Evolutionary conservation across 2,329 filamentous ascomycete genomes (phyloP), one percentile per base, ranked within the genome.

Genomic region (Penicillium digitatum): DNA sequence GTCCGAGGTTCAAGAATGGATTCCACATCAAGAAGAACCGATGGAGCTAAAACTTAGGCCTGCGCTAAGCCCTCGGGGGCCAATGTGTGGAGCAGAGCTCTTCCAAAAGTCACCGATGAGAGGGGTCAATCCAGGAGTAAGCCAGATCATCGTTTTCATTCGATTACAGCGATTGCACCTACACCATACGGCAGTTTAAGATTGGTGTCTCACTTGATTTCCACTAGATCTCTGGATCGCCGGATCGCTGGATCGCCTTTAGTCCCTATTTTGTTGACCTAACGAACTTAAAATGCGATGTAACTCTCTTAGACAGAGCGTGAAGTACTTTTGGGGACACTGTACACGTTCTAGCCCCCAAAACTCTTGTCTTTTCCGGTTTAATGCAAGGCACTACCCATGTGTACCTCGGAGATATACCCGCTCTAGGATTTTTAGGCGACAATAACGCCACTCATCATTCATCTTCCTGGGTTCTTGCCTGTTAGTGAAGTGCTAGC

Each of bases 351-450:
- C 14, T 44, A 22, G 6, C 26, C 49, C 31, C 48, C 39, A 29
- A 37, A 31, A 16, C 16, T 38, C 26, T 31, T 20, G 35, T 22
- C n/a, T 29, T 44, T 45, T 24, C 32, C 20, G n/a, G 32, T 34
- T 34, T 42, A 40, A 40, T 53, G 50, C 50, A 53, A 52, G 40
- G 40, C 37, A 38, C 34, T 45, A 38, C 34, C 18, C n/a, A 35
- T 29, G 2, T 29, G 6, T 29, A 3, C 5, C 14, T 35, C 43
- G 43, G 43, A 53, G 35, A 35, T 53, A 35, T 53, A 2, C 5
- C 42, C 37, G 3, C 16, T 31, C 22, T 27, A 5, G n/a, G 12
- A 2, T 16, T 1, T 48, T 51, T 38, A 44, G 38, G 31, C 46
- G 14, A 32, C 9, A 37, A 31, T 20, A 11, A 54, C 31, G 46